Conservation (phyloP, 805 yeast species). For the Wickerhamomyces rabaulensis region DNA sequence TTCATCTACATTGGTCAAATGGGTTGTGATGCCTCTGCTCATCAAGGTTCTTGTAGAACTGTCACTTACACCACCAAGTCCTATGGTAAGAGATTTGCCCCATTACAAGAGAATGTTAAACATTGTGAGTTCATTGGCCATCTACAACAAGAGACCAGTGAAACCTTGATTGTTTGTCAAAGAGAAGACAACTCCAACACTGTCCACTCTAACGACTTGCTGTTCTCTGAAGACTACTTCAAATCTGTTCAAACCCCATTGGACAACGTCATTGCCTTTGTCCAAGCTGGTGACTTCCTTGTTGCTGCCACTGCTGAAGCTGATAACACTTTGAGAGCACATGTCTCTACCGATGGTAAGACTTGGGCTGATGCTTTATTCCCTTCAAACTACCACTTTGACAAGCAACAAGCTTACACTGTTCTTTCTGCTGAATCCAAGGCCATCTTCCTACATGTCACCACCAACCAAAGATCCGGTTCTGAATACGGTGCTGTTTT, state of each 20-base stretch:
- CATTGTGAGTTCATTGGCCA: slow-evolving; percentile 67
- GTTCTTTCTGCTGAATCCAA: slow-evolving; percentile 67
- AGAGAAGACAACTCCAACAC: slow-evolving; percentile 32
- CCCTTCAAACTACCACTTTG: slow-evolving; percentile 61
- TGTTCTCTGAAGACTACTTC: slow-evolving; percentile 22
- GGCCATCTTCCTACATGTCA: slow-evolving; percentile 78
- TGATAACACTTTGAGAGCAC: slow-evolving; percentile 54
- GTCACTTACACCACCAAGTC: slow-evolving; percentile 60
- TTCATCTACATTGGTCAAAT: slow-evolving; percentile 68
- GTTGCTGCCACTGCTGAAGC: slow-evolving; percentile 62
- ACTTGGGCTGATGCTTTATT: slow-evolving; percentile 73
- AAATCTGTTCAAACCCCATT: slow-evolving; percentile 33
- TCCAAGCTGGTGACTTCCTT: slow-evolving; percentile 63
- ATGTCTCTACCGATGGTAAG: slow-evolving; percentile 73
- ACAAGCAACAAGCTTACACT: slow-evolving; percentile 68
- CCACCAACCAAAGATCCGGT: slow-evolving; percentile 47
- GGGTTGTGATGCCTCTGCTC: slow-evolving; percentile 37
- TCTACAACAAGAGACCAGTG: slow-evolving; percentile 38
- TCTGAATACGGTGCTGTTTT: slow-evolving; percentile 72
- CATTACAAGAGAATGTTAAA: slow-evolving; percentile 46
- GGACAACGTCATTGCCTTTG: slow-evolving; percentile 65
- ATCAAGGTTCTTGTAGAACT: slow-evolving; percentile 40
- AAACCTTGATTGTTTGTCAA: slow-evolving; percentile 62
- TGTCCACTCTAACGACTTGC: slow-evolving; percentile 27
- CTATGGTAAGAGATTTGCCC: slow-evolving; percentile 59